Conservation (phyloP, 164 flowering plant genomes). For the Saururus chinensis region DNA sequence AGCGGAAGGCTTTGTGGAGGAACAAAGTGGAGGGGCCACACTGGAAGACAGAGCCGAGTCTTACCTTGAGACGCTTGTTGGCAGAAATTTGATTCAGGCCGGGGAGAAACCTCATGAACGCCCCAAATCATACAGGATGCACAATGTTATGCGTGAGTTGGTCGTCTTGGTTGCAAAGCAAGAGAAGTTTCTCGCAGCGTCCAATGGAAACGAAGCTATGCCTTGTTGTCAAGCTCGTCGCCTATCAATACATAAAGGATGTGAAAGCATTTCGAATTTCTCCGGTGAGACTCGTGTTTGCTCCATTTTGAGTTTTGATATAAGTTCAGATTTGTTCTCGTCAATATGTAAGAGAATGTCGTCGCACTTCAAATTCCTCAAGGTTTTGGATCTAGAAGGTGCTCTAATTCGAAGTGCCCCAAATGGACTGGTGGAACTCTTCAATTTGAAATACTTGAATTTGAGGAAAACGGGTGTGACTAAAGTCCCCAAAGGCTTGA, state of each 20-base stretch:
- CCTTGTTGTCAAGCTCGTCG: not conserved
- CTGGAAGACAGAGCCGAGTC: slow-evolving; percentile 6
- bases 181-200: not conserved
- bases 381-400: slow-evolving; percentile 6
- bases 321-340: not conserved
- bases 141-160: slow-evolving; percentile 12
- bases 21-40: not conserved
- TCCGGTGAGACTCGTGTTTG: not conserved
- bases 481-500: slow-evolving; percentile 3
- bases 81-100: slow-evolving; percentile 8
- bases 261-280: not conserved
- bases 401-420: not conserved
- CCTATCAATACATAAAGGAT: slow-evolving; percentile 1
- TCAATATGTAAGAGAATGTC: not conserved
- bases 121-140: not conserved
- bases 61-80: slow-evolving; percentile 6
- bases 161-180: slow-evolving; percentile 1
- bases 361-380: slow-evolving; percentile 3
- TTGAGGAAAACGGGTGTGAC: slow-evolving; percentile 6
- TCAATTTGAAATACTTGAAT: slow-evolving; percentile 9
- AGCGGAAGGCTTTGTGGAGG: slow-evolving; percentile 15
- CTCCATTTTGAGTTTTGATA: slow-evolving; percentile 4
- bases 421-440: not conserved
- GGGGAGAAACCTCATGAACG: not conserved
- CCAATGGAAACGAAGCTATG: not conserved